Evolutionary conservation across 2,329 filamentous ascomycete genomes (phyloP), one percentile per base, ranked within the genome.

Genomic region (Apiospora sp.): DNA sequence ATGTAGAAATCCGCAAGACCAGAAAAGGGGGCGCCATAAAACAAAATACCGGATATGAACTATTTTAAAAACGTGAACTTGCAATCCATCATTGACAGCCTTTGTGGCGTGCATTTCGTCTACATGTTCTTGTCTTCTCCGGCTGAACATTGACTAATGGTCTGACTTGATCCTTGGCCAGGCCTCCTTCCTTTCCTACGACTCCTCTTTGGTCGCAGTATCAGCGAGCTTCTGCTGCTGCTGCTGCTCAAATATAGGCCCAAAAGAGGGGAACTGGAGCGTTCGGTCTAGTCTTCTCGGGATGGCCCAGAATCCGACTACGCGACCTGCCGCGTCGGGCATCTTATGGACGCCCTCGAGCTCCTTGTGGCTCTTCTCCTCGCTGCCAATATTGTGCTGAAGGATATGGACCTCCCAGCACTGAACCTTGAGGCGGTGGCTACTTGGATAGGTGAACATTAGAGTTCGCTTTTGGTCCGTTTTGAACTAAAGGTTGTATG

Each of bases 181-280:
- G n/a, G n/a, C n/a, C n/a, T n/a, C n/a, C n/a, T n/a, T n/a, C n/a
- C n/a, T n/a, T n/a, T n/a, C n/a, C n/a, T n/a, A n/a, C n/a, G n/a
- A n/a, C n/a, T 34, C 16, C 27, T 16, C 4, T 19, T 14, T 10
- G 27, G 51, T 34, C 13, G 14, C 13, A 58, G 12, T 12, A 27
- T 27, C 49, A 34, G 13, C 6, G 27, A 41, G 37, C 37, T n/a
- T n/a, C n/a, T n/a, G n/a, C n/a, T 37, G 37, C 37, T 41, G 37
- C 7, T 8, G 6, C 64, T 44, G 46, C n/a, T 73, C 69, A 22
- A 69, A 73, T n/a, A 73, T 71, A 7, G 72, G 69, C 5, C 72
- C 72, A 7, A 71, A 69, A 27, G 69, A 41, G 19, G 71, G 71
- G n/a, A 71, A 73, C 19, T 61, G 44, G 4, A 73, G 49, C 27